phyloP scores from a whole-genome alignment of 2,329 filamentous ascomycete species.

The Phaeoacremonium minimum region DNA sequence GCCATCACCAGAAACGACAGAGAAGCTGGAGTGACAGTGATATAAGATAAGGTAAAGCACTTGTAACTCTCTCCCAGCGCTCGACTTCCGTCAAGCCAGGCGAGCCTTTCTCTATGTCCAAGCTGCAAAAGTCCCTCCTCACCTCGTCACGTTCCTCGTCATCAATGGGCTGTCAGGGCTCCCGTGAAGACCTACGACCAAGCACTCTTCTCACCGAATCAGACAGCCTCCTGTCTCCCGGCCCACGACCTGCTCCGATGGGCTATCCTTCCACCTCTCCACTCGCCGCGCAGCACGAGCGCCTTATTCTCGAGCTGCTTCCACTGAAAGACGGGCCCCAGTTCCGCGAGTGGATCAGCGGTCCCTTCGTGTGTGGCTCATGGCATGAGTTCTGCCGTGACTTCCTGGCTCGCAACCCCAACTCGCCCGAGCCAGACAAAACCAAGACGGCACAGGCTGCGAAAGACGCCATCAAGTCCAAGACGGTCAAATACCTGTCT shows the following conservation, averaged over 20 bases:
- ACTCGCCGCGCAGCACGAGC: conserved; percentile 26
- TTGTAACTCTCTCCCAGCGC: no score
- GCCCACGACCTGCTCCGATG: neutral
- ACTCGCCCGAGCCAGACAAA: conserved; percentile 27
- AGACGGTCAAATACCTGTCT: conserved; percentile 22
- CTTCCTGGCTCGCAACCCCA: conserved; percentile 17
- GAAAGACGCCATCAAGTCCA: conserved; percentile 22
- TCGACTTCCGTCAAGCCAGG: no score
- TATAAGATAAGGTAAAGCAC: no score
- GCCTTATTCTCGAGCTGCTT: conserved; percentile 32
- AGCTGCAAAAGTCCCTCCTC: no score
- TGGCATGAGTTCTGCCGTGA: conserved; percentile 31
- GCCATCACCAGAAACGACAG: no score
- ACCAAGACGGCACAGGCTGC: conserved; percentile 20
- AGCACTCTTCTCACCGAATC: no score
- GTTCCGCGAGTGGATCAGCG: conserved; percentile 29
- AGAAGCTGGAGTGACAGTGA: no score
- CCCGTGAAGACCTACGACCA: neutral
- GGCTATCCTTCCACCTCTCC: neutral
- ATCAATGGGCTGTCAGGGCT: neutral
- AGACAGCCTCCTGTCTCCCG: no score
- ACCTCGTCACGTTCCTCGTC: no score
- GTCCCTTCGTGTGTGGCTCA: conserved; percentile 23
- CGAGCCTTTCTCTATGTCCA: no score
- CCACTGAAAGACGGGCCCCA: conserved; percentile 25